A percentile compares a stretch with the other conserved stretches of the same genome.
phyloP scores from a whole-genome alignment of 2,329 filamentous ascomycete genomes.

The Alternaria incomplexa region DNA sequence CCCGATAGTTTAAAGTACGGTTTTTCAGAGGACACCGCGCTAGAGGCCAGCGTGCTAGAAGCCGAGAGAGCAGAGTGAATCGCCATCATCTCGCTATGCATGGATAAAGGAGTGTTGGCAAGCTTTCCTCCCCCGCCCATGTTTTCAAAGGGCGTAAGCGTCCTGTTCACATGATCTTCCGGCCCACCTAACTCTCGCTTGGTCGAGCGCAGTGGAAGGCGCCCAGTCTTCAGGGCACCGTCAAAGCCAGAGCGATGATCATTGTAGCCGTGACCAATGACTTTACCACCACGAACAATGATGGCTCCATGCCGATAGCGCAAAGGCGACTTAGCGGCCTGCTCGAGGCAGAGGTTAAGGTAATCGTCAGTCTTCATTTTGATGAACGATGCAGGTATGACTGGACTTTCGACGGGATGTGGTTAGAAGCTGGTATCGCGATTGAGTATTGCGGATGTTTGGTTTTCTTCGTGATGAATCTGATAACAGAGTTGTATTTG shows the following conservation, averaged over 20 bases:
- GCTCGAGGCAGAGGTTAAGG: slow-evolving; percentile 59
- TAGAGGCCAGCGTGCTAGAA: slow-evolving; percentile 53
- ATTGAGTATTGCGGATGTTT: background rate
- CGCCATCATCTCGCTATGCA: slow-evolving; percentile 65
- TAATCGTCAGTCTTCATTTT: slow-evolving; percentile 57
- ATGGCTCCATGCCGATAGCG: slow-evolving; percentile 59
- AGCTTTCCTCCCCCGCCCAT: slow-evolving; percentile 46
- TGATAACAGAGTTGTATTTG: background rate
- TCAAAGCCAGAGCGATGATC: slow-evolving; percentile 58
- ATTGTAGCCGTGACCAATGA: slow-evolving; percentile 61
- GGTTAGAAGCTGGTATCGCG: background rate
- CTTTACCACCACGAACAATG: slow-evolving; percentile 60
- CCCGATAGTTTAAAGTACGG: slow-evolving; percentile 57
- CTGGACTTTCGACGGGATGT: background rate
- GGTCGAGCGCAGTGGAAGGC: slow-evolving; percentile 33
- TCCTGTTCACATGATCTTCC: slow-evolving; percentile 15
- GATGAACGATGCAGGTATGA: background rate
- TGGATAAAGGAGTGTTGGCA: slow-evolving; percentile 55
- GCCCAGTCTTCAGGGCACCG: slow-evolving; percentile 57
- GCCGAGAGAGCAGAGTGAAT: slow-evolving; percentile 58
- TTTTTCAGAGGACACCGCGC: slow-evolving; percentile 56
- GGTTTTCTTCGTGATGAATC: background rate
- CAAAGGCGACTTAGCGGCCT: slow-evolving; percentile 58
- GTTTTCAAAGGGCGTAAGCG: slow-evolving; percentile 51
- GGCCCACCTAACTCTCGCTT: slow-evolving; percentile 13